Percentiles rank a stretch among this genome's conserved stretches.
phyloP scores from a whole-genome alignment of 306 rosid species.

The Trifolium repens region DNA sequence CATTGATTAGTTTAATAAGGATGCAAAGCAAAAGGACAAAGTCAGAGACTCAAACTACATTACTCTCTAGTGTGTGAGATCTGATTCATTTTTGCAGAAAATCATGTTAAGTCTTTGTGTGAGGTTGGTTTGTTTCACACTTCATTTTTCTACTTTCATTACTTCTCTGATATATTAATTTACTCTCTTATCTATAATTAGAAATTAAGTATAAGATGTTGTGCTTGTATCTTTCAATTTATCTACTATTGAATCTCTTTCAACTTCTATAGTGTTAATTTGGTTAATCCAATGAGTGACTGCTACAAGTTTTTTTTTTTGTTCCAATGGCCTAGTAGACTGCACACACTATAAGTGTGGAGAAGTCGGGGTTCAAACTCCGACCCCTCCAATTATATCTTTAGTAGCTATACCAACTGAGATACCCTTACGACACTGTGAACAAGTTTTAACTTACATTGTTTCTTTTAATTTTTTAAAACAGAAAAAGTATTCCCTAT shows the following conservation, averaged over 20 bases:
- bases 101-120: conserved; percentile 46
- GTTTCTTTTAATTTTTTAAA: conserved; percentile 42
- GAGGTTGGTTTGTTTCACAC: conserved; percentile 46
- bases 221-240: conserved; percentile 23
- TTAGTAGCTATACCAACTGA: no score
- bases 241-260: background rate
- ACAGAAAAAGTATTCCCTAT: conserved; percentile 42
- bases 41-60: conserved; percentile 17
- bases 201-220: background rate
- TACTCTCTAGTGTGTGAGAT: conserved; percentile 5
- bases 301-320: no score
- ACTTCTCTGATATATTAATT: background rate
- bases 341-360: no score
- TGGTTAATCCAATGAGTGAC: no score
- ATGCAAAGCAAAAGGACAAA: conserved; percentile 16
- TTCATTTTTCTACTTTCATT: conserved; percentile 18
- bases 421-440: no score
- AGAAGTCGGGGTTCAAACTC: no score
- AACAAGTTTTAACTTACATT: conserved; percentile 18
- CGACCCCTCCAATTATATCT: no score
- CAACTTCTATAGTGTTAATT: no score
- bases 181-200: background rate
- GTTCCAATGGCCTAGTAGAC: no score
- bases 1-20: background rate
- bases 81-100: conserved; percentile 31